These are phyloP conservation scores for Kuraishia capsulata DNA, from an alignment of 805 yeast species.

Conservation along the genomic window DNA sequence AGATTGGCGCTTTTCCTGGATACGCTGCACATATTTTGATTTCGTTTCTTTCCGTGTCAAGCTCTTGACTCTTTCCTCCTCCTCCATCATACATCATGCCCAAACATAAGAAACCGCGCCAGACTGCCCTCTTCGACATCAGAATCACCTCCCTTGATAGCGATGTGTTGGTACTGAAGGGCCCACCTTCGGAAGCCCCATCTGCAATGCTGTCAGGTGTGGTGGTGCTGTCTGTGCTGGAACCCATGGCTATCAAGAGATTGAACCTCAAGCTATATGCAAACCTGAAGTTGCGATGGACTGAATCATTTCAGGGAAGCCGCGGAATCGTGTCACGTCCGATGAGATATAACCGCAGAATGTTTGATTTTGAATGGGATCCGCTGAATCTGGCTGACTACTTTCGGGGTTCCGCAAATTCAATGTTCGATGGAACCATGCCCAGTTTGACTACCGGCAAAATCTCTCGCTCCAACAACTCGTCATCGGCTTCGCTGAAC, in stretches of 20 bases:
- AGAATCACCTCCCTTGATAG: constrained; percentile 61
- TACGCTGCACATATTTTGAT: too few species aligned
- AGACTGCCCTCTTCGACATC: constrained; percentile 30
- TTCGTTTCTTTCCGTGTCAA: too few species aligned
- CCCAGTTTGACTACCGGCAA: constrained; percentile 21
- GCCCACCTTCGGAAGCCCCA: constrained; percentile 67
- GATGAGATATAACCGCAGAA: constrained; percentile 42
- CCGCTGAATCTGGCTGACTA: constrained; percentile 43
- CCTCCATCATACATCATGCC: too few species aligned
- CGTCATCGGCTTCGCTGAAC: constrained; percentile 32
- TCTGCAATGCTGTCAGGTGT: constrained; percentile 71
- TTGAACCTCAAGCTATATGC: constrained; percentile 60
- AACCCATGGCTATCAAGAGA: constrained; percentile 61
- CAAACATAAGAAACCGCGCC: constrained; percentile 9
- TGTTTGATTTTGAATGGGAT: constrained; percentile 79
- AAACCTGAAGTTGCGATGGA: constrained; percentile 57
- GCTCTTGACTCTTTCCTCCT: too few species aligned
- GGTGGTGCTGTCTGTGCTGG: constrained; percentile 66
- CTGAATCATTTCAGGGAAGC: constrained; percentile 38
- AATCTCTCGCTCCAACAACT: constrained; percentile 24
- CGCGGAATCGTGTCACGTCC: constrained; percentile 38
- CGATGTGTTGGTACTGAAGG: constrained; percentile 76
- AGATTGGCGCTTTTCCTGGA: too few species aligned
- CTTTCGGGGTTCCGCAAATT: constrained; percentile 8
- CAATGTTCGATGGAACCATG: constrained; percentile 2